Conservation (phyloP, 129 eudicot species). For the Erigeron canadensis region DNA sequence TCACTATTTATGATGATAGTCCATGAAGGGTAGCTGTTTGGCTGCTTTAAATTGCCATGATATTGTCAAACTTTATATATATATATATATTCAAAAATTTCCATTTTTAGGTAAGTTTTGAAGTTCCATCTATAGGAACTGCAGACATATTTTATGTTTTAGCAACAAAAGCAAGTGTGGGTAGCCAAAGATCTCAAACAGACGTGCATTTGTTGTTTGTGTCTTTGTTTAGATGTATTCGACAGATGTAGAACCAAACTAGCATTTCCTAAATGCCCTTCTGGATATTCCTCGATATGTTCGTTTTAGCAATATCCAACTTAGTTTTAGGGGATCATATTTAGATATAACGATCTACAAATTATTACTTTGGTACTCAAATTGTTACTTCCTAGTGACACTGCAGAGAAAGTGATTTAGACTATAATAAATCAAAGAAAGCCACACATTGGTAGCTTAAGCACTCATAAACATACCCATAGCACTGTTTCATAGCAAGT, state of each 20-base stretch:
- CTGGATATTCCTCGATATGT: too few relatives aligned
- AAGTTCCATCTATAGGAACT: too few relatives aligned
- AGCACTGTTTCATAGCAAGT: background rate
- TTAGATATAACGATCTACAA: background rate
- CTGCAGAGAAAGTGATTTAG: background rate
- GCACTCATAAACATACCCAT: background rate
- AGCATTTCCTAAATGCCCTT: background rate
- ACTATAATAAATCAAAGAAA: background rate
- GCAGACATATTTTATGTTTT: too few relatives aligned
- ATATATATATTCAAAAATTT: too few relatives aligned
- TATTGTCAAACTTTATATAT: too few relatives aligned
- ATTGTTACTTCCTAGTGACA: too few relatives aligned
- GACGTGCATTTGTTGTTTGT: background rate
- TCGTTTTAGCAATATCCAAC: background rate
- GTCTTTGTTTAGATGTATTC: background rate
- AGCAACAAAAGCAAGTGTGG: too few relatives aligned
- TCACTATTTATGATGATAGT: background rate
- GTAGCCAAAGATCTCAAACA: too few relatives aligned
- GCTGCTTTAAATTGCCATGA: too few relatives aligned
- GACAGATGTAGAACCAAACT: background rate
- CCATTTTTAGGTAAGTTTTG: too few relatives aligned
- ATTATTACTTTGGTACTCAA: too few relatives aligned
- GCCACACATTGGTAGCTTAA: too few relatives aligned
- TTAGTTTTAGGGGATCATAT: background rate
- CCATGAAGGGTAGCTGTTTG: background rate